phyloP scores from a whole-genome alignment of 2,329 filamentous ascomycete species.

The Elsinoe australis region DNA sequence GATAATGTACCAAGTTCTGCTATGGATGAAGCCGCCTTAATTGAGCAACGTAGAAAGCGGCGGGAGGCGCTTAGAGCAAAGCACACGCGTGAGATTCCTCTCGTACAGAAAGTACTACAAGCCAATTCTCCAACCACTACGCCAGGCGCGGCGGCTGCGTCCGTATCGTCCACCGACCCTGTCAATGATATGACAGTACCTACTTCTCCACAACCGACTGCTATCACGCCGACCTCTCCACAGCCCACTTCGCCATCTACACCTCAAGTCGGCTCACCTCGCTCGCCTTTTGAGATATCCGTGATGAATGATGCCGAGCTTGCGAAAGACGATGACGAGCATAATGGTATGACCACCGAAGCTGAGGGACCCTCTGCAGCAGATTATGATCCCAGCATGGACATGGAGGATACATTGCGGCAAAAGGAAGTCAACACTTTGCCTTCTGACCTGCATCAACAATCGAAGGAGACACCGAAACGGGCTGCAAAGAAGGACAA shows the following conservation, averaged over 20 bases:
- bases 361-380: slow-evolving; percentile 80
- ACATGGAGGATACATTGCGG: slow-evolving; percentile 71
- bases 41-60: slow-evolving; percentile 75
- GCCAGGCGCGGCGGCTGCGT: background rate
- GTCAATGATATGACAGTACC: background rate
- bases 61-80: slow-evolving; percentile 81
- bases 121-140: slow-evolving; percentile 5
- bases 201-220: background rate
- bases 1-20: slow-evolving; percentile 36
- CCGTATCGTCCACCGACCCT: background rate
- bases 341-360: slow-evolving; percentile 36
- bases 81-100: slow-evolving; percentile 48
- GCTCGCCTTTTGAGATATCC: slow-evolving; percentile 33
- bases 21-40: slow-evolving; percentile 67
- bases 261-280: slow-evolving; percentile 47
- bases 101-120: slow-evolving; percentile 19
- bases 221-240: slow-evolving; percentile 3
- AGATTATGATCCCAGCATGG: slow-evolving; percentile 81
- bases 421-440: background rate
- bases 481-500: slow-evolving; percentile 15
- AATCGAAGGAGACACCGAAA: background rate
- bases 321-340: slow-evolving; percentile 28
- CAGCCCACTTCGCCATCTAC: slow-evolving; percentile 27
- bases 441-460: no score
- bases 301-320: slow-evolving; percentile 36